phyloP scores from a whole-genome alignment of 164 flowering plant genomes.

The Brasenia schreberi region DNA sequence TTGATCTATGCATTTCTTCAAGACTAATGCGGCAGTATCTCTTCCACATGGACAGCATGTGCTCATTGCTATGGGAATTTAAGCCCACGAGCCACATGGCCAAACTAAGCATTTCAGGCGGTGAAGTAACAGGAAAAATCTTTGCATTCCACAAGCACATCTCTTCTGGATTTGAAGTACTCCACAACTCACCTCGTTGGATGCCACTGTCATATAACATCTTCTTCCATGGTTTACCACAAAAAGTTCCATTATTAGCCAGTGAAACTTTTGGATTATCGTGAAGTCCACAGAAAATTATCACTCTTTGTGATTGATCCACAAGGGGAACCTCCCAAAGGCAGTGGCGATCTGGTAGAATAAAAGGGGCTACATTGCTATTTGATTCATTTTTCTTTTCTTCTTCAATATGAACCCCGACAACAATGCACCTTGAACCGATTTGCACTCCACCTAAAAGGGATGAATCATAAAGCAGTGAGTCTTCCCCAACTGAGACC shows the following conservation, averaged over 20 bases:
- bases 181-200: constrained; percentile 67
- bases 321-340: constrained; percentile 97
- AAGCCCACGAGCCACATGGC: constrained; percentile 87
- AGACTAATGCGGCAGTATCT: constrained; percentile 58
- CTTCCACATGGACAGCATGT: constrained; percentile 49
- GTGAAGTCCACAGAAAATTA: constrained; percentile 92
- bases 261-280: constrained; percentile 78
- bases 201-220: constrained; percentile 52
- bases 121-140: constrained; percentile 56
- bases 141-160: constrained; percentile 93
- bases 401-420: constrained; percentile 54
- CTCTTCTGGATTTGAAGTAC: constrained; percentile 24
- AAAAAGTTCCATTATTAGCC: constrained; percentile 66
- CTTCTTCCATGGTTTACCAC: constrained; percentile 92
- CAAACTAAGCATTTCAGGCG: constrained; percentile 57
- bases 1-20: constrained; percentile 88
- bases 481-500: constrained; percentile 90
- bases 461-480: constrained; percentile 79
- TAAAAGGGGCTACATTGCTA: constrained; percentile 33
- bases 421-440: constrained; percentile 81
- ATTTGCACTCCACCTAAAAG: constrained; percentile 64
- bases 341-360: constrained; percentile 97
- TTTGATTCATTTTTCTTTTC: constrained; percentile 6
- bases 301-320: constrained; percentile 39
- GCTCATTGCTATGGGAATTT: constrained; percentile 13